Evolutionary conservation across 192 early-diverging fungal genomes (phyloP), one percentile per base, ranked within the genome.

Genomic region (Podila clonocystis): DNA sequence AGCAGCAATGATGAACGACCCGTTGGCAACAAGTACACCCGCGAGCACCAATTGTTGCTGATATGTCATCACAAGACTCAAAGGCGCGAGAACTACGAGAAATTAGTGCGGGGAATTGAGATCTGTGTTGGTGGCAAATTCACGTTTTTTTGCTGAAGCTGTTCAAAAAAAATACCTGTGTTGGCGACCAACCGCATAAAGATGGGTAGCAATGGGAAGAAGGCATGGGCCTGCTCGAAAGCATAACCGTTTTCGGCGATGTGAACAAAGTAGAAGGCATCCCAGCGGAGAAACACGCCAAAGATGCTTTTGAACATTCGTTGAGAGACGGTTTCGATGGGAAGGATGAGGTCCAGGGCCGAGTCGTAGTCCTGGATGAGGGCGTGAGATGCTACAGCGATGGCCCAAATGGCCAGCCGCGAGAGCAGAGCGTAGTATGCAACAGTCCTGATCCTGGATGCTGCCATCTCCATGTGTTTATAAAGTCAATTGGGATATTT

Each of bases 151-250:
- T 20, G 9, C 9, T 12, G 2, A 50, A 49, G 17, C 17, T 19
- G 15, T 55, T 55, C 4, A 30, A 34, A 22, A 36, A 4, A 19
- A 41, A 62, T 85, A 82, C 86, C 63, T 17, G 87, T 89, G 58
- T 82, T 67, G 11, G 88, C 74, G 20, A 91, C 57, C n/a, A 80
- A 22, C 58, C 91, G 75, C 74, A 92, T 89, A 50, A 94, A 60
- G 17, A 89, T 58, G 11, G 95, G 95, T 36, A 94, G 69, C 31
- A 94, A 83, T 13, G 97, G 95, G 68, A 96, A 93, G 72, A 98
- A 98, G 0, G 97, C 97, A 82, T 92, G 86, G 66, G 92, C 93
- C 73, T 98, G 94, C 73, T 98, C 97, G 79, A 91, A 95, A 1
- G 89, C 74, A 72, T 98, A 98, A 4, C 93, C 93, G 28, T 87